A percentile compares a stretch with the other conserved stretches of the same genome.
Evolutionary conservation across 345 rosid species (phyloP).

Genomic region (Isatis tinctoria): DNA sequence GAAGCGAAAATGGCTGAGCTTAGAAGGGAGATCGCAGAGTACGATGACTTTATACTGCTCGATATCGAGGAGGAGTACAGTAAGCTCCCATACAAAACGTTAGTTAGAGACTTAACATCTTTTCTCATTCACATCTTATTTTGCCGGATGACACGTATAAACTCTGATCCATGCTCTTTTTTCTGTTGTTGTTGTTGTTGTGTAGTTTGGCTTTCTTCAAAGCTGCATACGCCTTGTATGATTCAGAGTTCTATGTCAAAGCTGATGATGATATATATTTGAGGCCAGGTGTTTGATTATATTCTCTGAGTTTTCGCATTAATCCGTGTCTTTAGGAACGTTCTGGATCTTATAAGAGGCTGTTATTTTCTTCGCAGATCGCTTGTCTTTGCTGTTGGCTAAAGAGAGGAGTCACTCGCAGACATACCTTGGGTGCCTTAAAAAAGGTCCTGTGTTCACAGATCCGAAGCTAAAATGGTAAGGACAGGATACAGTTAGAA

Average conservation of each 20-base stretch:
- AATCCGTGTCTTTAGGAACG: background rate
- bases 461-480: slow-evolving; percentile 89
- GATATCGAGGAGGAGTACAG: slow-evolving; percentile 97
- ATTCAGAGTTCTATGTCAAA: slow-evolving; percentile 85
- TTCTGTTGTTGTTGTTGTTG: background rate
- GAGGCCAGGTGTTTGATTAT: slow-evolving; percentile 62
- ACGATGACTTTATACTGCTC: slow-evolving; percentile 78
- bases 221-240: slow-evolving; percentile 80
- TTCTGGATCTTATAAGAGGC: background rate
- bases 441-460: slow-evolving; percentile 84
- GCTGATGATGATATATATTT: slow-evolving; percentile 94
- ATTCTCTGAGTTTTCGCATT: background rate
- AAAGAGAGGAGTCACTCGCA: slow-evolving; percentile 76
- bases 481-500: background rate
- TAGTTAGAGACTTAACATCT: slow-evolving; percentile 34
- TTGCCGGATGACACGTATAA: background rate
- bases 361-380: slow-evolving; percentile 42
- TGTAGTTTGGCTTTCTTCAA: slow-evolving; percentile 82
- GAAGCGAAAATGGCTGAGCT: slow-evolving; percentile 58
- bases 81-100: slow-evolving; percentile 98
- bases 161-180: background rate
- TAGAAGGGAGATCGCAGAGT: slow-evolving; percentile 63
- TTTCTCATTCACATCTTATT: background rate
- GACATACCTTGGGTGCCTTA: slow-evolving; percentile 93
- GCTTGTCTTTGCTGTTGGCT: slow-evolving; percentile 72